These are phyloP conservation scores for Falciphora oryzae DNA, from an alignment of 2,329 filamentous ascomycete genomes.

Conservation along the genomic window DNA sequence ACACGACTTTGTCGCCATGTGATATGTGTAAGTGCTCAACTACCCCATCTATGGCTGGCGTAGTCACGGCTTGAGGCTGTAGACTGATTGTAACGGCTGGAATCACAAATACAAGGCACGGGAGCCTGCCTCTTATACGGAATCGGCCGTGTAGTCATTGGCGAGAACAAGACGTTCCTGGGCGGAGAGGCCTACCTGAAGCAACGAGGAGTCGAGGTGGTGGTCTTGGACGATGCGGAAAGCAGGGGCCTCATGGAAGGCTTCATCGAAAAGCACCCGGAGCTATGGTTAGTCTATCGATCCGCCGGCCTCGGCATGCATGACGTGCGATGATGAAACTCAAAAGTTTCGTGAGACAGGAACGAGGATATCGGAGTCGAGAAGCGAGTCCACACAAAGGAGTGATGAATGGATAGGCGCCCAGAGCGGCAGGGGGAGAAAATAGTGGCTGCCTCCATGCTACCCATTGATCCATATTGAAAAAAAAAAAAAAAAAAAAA, in stretches of 20 bases:
- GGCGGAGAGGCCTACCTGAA: slow-evolving; percentile 67
- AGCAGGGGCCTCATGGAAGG: slow-evolving; percentile 64
- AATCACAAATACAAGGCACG: slow-evolving; percentile 35
- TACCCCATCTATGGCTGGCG: background rate
- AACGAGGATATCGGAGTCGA: slow-evolving; percentile 54
- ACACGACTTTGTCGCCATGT: slow-evolving; percentile 73
- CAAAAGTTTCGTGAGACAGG: slow-evolving; percentile 27
- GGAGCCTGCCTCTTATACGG: slow-evolving; percentile 74
- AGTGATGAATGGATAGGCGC: slow-evolving; percentile 12
- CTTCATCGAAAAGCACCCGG: slow-evolving; percentile 67
- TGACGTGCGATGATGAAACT: background rate
- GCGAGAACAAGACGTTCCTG: slow-evolving; percentile 70
- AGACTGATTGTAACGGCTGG: background rate
- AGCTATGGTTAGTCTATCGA: slow-evolving; percentile 53
- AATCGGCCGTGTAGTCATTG: slow-evolving; percentile 67
- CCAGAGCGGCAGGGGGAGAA: background rate
- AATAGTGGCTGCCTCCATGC: background rate
- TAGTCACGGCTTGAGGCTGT: background rate
- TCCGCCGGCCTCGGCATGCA: background rate
- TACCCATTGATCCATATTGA: no score
- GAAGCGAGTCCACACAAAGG: slow-evolving; percentile 33
- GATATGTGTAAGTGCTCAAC: slow-evolving; percentile 58
- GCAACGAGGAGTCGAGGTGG: slow-evolving; percentile 63
- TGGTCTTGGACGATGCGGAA: slow-evolving; percentile 61
- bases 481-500: no score